Evolutionary conservation across 164 flowering plant genomes (phyloP).

Genomic region (Pachysandra terminalis): DNA sequence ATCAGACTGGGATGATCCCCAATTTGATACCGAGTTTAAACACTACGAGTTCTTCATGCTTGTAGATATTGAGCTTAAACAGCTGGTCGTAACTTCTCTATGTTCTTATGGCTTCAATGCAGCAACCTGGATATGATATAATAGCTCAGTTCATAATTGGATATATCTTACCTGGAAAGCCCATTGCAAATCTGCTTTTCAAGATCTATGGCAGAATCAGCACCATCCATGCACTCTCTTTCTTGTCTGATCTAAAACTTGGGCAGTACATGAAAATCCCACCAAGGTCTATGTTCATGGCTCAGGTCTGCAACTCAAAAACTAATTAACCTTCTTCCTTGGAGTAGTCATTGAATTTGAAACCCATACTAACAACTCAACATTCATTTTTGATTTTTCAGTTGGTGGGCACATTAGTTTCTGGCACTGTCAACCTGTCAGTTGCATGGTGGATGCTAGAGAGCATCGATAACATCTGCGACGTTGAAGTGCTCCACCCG

Average conservation of each 20-base stretch:
- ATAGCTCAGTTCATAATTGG: conserved; percentile 93
- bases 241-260: conserved; percentile 87
- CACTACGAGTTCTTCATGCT: too few relatives aligned
- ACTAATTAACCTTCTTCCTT: not conserved
- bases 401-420: conserved; percentile 79
- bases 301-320: conserved; percentile 54
- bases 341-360: too few relatives aligned
- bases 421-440: conserved; percentile 74
- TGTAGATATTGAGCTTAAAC: not conserved
- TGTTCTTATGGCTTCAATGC: conserved; percentile 21
- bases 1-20: too few relatives aligned
- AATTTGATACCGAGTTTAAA: too few relatives aligned
- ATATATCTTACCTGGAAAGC: conserved; percentile 78
- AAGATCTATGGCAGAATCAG: conserved; percentile 97
- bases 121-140: conserved; percentile 99
- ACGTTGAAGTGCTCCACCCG: conserved; percentile 59
- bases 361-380: not conserved
- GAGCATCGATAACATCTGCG: conserved; percentile 76
- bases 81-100: not conserved
- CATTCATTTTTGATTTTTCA: conserved; percentile 18
- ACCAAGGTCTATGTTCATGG: conserved; percentile 87
- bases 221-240: conserved; percentile 88
- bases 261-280: conserved; percentile 99
- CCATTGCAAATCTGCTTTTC: conserved; percentile 89
- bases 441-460: conserved; percentile 98